Percentiles rank a stretch among this genome's conserved stretches.
Conservation (phyloP, 164 flowering plant species). For the Litsea cubeba region DNA sequence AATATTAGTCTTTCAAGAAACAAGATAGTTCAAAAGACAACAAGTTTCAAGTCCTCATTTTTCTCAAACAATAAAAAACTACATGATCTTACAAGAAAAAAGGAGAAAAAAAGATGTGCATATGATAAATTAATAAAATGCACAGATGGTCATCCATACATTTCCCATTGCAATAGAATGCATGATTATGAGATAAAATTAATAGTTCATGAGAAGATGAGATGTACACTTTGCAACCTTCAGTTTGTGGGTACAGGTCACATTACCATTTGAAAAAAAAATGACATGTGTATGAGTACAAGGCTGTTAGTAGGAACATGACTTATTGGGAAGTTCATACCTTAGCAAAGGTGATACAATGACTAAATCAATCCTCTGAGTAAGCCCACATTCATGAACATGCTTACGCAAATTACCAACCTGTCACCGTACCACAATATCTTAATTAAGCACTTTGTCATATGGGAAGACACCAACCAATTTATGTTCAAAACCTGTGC, state of each 20-base stretch:
- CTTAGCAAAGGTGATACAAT: constrained; percentile 67
- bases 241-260: neutral
- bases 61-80: too few species aligned
- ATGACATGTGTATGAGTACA: neutral
- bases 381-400: constrained; percentile 42
- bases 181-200: too few species aligned
- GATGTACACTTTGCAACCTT: too few species aligned
- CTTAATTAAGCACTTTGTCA: too few species aligned
- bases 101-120: neutral
- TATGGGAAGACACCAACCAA: too few species aligned
- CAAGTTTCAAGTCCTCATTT: neutral
- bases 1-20: neutral
- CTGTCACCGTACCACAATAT: too few species aligned
- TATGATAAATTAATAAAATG: neutral
- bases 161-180: neutral
- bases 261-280: neutral
- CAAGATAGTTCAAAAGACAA: neutral
- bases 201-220: too few species aligned
- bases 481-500: too few species aligned
- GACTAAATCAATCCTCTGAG: constrained; percentile 62
- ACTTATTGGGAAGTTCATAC: constrained; percentile 26
- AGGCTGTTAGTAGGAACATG: neutral
- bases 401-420: too few species aligned
- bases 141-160: neutral
- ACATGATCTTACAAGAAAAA: neutral